A percentile compares a stretch with the other conserved stretches of the same genome.
Conservation (phyloP, 2,329 filamentous ascomycete species). For the Hirsutella minnesotensis region DNA sequence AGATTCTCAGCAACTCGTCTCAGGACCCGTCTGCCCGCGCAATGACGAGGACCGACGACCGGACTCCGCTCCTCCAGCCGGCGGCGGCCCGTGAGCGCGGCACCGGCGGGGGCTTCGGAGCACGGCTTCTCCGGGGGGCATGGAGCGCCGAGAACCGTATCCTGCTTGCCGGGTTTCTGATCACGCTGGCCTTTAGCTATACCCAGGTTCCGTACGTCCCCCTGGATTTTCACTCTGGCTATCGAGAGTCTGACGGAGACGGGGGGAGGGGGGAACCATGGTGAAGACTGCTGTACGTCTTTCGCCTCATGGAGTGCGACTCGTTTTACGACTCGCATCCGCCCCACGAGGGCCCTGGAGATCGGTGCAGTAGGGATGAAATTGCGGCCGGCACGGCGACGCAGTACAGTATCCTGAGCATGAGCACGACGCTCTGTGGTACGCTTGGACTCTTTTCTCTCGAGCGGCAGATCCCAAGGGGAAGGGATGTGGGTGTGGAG, state of each 20-base stretch:
- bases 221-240: not conserved
- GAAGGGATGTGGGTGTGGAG: too few relatives aligned
- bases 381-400: conserved; percentile 54
- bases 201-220: conserved; percentile 35
- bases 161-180: conserved; percentile 47
- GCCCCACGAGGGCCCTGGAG: conserved; percentile 31
- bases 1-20: too few relatives aligned
- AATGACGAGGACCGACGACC: too few relatives aligned
- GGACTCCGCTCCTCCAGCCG: too few relatives aligned
- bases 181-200: conserved; percentile 38
- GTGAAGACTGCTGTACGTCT: not conserved
- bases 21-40: too few relatives aligned
- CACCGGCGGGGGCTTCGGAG: too few relatives aligned
- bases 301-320: not conserved
- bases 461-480: too few relatives aligned
- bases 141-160: conserved; percentile 30
- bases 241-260: conserved; percentile 47
- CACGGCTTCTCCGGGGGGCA: too few relatives aligned
- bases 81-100: too few relatives aligned
- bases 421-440: conserved; percentile 57
- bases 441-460: not conserved
- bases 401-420: conserved; percentile 52
- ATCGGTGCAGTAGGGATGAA: conserved; percentile 47
- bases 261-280: not conserved
- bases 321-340: conserved; percentile 51